Conservation (phyloP, 2,329 filamentous ascomycete species). For the Sclerotiophoma versabilis region DNA sequence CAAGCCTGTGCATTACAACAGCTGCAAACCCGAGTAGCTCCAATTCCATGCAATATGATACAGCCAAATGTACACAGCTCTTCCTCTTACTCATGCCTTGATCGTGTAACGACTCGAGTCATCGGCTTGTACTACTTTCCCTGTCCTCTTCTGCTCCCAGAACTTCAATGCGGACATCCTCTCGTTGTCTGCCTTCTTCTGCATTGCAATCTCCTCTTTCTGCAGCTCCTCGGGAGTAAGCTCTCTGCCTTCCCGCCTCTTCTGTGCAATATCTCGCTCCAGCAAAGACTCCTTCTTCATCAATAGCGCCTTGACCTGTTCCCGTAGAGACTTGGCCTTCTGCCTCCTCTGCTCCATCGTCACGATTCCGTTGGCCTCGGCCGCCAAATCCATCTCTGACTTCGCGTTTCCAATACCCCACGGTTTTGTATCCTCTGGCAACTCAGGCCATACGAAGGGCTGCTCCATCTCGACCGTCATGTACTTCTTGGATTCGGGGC, state of each 20-base stretch:
- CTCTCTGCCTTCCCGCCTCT: slow-evolving; percentile 2
- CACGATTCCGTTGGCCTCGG: slow-evolving; percentile 12
- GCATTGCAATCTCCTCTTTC: slow-evolving; percentile 21
- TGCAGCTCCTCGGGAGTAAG: slow-evolving; percentile 15
- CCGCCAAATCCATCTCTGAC: slow-evolving; percentile 38
- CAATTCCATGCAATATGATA: slow-evolving; percentile 26
- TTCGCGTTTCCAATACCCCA: slow-evolving; percentile 54
- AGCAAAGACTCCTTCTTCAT: slow-evolving; percentile 21
- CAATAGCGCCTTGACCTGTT: slow-evolving; percentile 37
- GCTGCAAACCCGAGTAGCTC: not conserved
- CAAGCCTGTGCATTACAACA: too few relatives aligned
- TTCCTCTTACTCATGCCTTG: slow-evolving; percentile 25
- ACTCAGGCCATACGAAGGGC: slow-evolving; percentile 87
- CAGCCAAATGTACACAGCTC: slow-evolving; percentile 23
- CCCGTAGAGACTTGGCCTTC: slow-evolving; percentile 28
- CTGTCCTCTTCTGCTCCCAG: slow-evolving; percentile 37
- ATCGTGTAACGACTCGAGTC: slow-evolving; percentile 25
- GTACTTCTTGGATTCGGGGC: slow-evolving; percentile 79
- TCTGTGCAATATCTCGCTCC: not conserved
- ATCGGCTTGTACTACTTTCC: slow-evolving; percentile 29
- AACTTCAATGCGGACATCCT: slow-evolving; percentile 51
- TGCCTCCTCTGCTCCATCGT: slow-evolving; percentile 22
- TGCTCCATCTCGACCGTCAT: slow-evolving; percentile 92
- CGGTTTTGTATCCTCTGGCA: slow-evolving; percentile 59
- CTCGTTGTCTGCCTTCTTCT: slow-evolving; percentile 43